Base-by-base conservation (phyloP, 306 rosid genomes). In the Pachyrhizus erosus region DNA sequence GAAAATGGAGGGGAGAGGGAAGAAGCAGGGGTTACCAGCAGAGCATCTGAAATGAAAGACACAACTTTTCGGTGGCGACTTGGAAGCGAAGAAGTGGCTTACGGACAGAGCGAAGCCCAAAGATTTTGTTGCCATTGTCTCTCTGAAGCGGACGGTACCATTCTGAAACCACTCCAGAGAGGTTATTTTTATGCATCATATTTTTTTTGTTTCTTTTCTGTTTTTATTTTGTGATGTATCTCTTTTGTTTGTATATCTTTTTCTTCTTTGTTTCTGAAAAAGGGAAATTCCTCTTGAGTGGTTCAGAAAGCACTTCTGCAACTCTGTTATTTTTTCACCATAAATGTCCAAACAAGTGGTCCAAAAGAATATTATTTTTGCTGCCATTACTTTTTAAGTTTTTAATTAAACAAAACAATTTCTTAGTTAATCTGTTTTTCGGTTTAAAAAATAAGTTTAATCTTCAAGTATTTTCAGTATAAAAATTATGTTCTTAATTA, bases 1-100 rank as follows among this genome's bases (percentile, higher is more conserved):
- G n/a, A n/a, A n/a, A n/a, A n/a, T n/a, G n/a, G n/a, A n/a, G n/a
- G n/a, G n/a, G n/a, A n/a, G n/a, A n/a, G n/a, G n/a, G 9, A 49
- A 51, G 11, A 9, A 54, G 61, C 24, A 20, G 18, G 0, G 9
- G 31, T 77, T 81, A 82, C 88, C 85, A 15, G 86, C 78, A 18
- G 87, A 87, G 75, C 94, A 91, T 84, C 81, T 87, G 62, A 91
- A 24, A 2, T 76, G 23, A 62, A 79, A 76, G 78, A 73, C 77
- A 31, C 80, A 55, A 51, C 31, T 52, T 20, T 72, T 87, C 17
- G 77, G n/a, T 5, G 82, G 75, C 23, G 55, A 45, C 60, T 78
- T 85, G 37, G 83, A 72, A 76, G 27, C 70, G 14, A 80, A 80
- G 23, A 65, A 68, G 83, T 83, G 48, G 9, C 48, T 85, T 33